Percentiles rank a stretch among this genome's conserved stretches.
Conservation (phyloP, 129 eudicot genomes). For the Chrysanthemum lavandulifolium region DNA sequence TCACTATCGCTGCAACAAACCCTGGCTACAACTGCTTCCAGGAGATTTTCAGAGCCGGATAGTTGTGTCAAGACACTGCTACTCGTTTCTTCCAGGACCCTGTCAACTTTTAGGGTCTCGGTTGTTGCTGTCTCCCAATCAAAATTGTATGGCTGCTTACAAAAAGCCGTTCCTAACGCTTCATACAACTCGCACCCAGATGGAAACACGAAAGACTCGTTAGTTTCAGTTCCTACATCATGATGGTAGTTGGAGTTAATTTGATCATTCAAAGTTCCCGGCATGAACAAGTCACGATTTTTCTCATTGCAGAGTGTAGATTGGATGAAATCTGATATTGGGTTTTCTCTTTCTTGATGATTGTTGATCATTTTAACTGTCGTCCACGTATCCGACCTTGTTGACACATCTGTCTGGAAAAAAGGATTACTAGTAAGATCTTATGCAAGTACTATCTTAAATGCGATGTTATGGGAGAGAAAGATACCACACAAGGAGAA, state of each 20-base stretch:
- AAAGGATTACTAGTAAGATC: conserved; percentile 14
- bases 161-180: conserved; percentile 72
- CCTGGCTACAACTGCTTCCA: conserved; percentile 87
- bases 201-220: conserved; percentile 44
- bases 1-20: conserved; percentile 44
- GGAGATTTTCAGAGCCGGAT: conserved; percentile 58
- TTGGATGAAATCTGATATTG: conserved; percentile 33
- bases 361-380: conserved; percentile 28
- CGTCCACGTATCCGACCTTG: conserved; percentile 29
- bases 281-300: conserved; percentile 22
- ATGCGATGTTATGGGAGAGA: conserved; percentile 5
- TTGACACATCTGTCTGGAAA: conserved; percentile 68
- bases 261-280: conserved; percentile 22
- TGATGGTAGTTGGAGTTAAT: not conserved
- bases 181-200: conserved; percentile 80
- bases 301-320: conserved; percentile 16
- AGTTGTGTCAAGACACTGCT: conserved; percentile 37
- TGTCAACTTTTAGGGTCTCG: conserved; percentile 34
- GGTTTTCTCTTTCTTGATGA: conserved; percentile 34
- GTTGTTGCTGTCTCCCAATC: conserved; percentile 39
- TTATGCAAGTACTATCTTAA: not conserved
- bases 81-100: conserved; percentile 45
- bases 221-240: not conserved
- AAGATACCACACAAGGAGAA: conserved; percentile 56
- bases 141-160: conserved; percentile 29